Base-by-base conservation (phyloP, 768 basidiomycete species). In the Lanmaoa rubissima region DNA sequence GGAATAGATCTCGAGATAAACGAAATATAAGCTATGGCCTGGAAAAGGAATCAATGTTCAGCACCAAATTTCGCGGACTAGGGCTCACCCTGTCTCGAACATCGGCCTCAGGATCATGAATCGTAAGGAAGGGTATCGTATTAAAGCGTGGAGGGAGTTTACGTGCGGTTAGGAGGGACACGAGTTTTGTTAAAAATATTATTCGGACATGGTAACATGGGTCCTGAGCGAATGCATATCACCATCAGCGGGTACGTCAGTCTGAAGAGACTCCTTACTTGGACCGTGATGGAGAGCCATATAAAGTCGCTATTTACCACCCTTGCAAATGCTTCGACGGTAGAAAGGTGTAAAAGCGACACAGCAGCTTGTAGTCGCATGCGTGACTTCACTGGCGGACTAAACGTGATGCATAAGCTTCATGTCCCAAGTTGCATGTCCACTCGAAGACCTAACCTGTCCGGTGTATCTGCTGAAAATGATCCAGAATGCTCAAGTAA, bases 81-180 rank as follows among this genome's bases (percentile, higher is more conserved):
- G 13, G 2, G 61, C 82, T 61, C 53, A 90, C 94, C 74, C 83
- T 77, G 28, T 70, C 72, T 61, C 84, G 86, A 31, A 94, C 80
- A 56, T 98, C 95, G 24, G 71, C 70, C 59, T 98, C 96, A 0
- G 95, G 95, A 70, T 99, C 97, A 63, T 92, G 87, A 1, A 94
- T 88, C 0, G 90, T 87, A 44, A 99, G 74, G 75, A 97, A 94
- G 6, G 91, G 88, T 54, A 97, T 82, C 44, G 90, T 76, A 67
- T 94, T 92, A 74, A 87, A 95, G 19, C 83, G 79, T 1, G 87
- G 71, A 16, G 85, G 79, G 3, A 94, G 73, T 71, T 88, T 86
- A 36, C 84, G 80, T 4, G 74, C 68, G 44, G 82, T 79, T n/a
- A 94, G 71, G 26, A 91, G 74, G 11, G 77, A 67, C 12, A 88